Evolutionary conservation across 176 grass and related monocot genomes (phyloP), one percentile per base, ranked within the genome.

Genomic region (Bothriochloa decipiens): DNA sequence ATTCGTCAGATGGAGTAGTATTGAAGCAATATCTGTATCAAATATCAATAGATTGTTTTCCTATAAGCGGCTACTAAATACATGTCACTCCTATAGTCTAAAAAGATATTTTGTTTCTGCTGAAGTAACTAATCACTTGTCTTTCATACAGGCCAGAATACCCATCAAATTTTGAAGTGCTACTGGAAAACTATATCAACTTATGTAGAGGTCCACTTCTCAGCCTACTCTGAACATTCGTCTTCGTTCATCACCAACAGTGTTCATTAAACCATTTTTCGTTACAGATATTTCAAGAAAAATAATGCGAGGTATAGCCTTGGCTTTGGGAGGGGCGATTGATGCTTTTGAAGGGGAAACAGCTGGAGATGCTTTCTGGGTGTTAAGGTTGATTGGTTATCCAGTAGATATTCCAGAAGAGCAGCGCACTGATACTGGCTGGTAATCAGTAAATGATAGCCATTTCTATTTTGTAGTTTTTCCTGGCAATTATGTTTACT

Each of bases 221-320:
- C 2, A 14, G 79, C 35, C 68, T 66, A 81, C 9, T 83, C 42
- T 18, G 2, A 65, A 70, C 53, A 26, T 65, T 84, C 9, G 40
- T 80, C 82, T 88, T 18, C 47, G 11, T 8, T 46, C 33, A 65
- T 77, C 0, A 1, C 4, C n/a, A 36, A 3, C n/a, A n/a, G 40
- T 80, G 11, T 81, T 81, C 78, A 62, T 83, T 82, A 40, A 20
- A 14, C 5, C 13, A 82, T 40, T 72, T 82, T 76, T 26, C 0
- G 11, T 36, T 84, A 16, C 82, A 95, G 91, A 95, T 78, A 86
- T 98, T 86, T 93, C 96, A 87, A 92, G 96, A 75, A 98, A 93
- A 87, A 98, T 98, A 58, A 94, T 95, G 93, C 62, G 86, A 61
- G 93, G 96, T 81, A 95, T 98, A 91, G 91, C 96, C 42, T 89